phyloP scores from a whole-genome alignment of 768 basidiomycete genomes.

The Agrocybe praecox region DNA sequence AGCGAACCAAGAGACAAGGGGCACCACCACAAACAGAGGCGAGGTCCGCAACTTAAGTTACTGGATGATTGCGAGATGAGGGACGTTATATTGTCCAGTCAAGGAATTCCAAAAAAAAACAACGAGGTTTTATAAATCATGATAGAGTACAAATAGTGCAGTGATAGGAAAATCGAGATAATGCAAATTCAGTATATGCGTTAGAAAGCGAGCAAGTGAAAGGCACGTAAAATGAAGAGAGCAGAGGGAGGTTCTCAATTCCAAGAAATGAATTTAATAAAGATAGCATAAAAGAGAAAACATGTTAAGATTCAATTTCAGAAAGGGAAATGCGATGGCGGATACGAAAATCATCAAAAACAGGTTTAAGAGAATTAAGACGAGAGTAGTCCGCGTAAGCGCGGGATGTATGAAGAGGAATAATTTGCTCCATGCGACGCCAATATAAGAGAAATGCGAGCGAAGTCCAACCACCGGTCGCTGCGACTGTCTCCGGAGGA shows the following conservation, averaged over 20 bases:
- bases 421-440: constrained; percentile 23
- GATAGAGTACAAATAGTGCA: not conserved
- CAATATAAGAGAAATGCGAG: constrained; percentile 36
- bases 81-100: not conserved
- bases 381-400: constrained; percentile 8
- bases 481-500: constrained; percentile 28
- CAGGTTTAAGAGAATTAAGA: not conserved
- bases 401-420: constrained; percentile 14
- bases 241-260: not conserved
- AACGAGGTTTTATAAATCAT: too few species aligned
- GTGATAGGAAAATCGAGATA: too few species aligned
- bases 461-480: constrained; percentile 32
- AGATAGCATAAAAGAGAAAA: not conserved
- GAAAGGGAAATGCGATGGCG: not conserved
- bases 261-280: not conserved
- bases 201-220: not conserved
- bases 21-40: not conserved
- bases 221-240: not conserved
- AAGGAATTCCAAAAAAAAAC: too few species aligned
- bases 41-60: not conserved
- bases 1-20: not conserved
- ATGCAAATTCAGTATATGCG: too few species aligned
- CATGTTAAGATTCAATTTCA: not conserved
- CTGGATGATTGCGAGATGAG: not conserved
- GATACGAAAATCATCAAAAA: not conserved